phyloP scores from a whole-genome alignment of 352 stramenopile species.

The Globisporangium uncinulatum region DNA sequence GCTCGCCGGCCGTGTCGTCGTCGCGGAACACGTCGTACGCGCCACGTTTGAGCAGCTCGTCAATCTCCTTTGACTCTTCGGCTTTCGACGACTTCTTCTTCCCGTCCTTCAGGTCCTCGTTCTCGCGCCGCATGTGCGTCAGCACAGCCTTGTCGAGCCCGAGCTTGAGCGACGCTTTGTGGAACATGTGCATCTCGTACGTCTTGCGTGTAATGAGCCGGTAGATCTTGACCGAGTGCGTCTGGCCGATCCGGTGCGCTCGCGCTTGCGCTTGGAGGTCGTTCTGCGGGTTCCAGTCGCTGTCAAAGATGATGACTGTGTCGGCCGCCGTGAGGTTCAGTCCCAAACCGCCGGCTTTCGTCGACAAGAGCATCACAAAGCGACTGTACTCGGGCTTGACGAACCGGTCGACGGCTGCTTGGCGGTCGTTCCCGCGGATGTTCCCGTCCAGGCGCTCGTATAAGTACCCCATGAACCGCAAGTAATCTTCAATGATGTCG shows the following conservation, averaged over 20 bases:
- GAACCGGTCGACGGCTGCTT: constrained; percentile 84
- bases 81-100: constrained; percentile 71
- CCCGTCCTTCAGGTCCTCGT: constrained; percentile 58
- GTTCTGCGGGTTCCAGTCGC: constrained; percentile 97
- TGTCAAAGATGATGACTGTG: constrained; percentile 98
- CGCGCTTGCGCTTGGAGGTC: constrained; percentile 94
- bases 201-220: constrained; percentile 88
- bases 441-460: constrained; percentile 98
- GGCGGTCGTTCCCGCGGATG: constrained; percentile 90
- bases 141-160: constrained; percentile 92
- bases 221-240: constrained; percentile 88
- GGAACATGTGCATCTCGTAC: constrained; percentile 95
- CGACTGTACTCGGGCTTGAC: constrained; percentile 89
- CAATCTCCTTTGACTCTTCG: constrained; percentile 87
- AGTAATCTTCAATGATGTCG: constrained; percentile 99
- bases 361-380: constrained; percentile 98
- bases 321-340: constrained; percentile 92
- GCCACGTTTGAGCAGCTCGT: constrained; percentile 88
- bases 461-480: constrained; percentile 88
- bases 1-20: constrained; percentile 87
- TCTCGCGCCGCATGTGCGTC: constrained; percentile 87
- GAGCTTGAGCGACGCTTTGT: constrained; percentile 90
- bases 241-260: constrained; percentile 90
- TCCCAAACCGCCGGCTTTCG: constrained; percentile 93
- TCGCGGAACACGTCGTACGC: constrained; percentile 91